phyloP scores from a whole-genome alignment of 805 yeast species.

The Pichia manshurica region DNA sequence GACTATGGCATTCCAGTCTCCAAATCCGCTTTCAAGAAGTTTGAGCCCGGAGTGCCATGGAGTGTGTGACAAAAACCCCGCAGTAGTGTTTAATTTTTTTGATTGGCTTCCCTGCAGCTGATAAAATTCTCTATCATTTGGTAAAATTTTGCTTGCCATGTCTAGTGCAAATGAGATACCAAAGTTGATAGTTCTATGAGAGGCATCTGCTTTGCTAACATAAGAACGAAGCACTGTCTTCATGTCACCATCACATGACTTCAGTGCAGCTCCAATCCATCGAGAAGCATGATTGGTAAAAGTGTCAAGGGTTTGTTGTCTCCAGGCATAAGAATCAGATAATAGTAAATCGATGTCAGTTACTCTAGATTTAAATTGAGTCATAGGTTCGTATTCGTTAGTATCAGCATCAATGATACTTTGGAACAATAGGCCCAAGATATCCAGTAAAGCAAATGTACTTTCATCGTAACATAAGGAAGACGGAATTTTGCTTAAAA shows the following conservation, averaged over 20 bases:
- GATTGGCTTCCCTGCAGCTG: slow-evolving; percentile 32
- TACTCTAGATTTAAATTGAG: slow-evolving; percentile 43
- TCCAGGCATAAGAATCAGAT: slow-evolving; percentile 73
- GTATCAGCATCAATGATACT: slow-evolving; percentile 79
- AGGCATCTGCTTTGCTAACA: slow-evolving; percentile 38
- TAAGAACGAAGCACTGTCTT: slow-evolving; percentile 77
- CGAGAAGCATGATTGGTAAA: slow-evolving; percentile 52
- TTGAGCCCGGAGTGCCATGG: slow-evolving; percentile 47
- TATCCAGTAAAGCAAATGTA: slow-evolving; percentile 73
- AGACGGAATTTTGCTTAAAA: slow-evolving; percentile 66
- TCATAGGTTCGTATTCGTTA: slow-evolving; percentile 80
- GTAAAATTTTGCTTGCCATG: slow-evolving; percentile 70
- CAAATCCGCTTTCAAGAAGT: slow-evolving; percentile 25
- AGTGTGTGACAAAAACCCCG: slow-evolving; percentile 71
- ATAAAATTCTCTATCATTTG: slow-evolving; percentile 60
- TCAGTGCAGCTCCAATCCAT: slow-evolving; percentile 62
- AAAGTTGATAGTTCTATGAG: slow-evolving; percentile 42
- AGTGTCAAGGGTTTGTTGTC: slow-evolving; percentile 57
- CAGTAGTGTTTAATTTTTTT: slow-evolving; percentile 48
- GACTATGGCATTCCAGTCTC: slow-evolving; percentile 30
- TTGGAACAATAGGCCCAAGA: slow-evolving; percentile 69
- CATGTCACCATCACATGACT: slow-evolving; percentile 62
- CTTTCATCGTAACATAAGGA: slow-evolving; percentile 69
- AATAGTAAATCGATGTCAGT: slow-evolving; percentile 50
- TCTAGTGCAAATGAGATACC: slow-evolving; percentile 91